phyloP scores from a whole-genome alignment of 2,329 filamentous ascomycete genomes.

The Cladobotryum protrusum region DNA sequence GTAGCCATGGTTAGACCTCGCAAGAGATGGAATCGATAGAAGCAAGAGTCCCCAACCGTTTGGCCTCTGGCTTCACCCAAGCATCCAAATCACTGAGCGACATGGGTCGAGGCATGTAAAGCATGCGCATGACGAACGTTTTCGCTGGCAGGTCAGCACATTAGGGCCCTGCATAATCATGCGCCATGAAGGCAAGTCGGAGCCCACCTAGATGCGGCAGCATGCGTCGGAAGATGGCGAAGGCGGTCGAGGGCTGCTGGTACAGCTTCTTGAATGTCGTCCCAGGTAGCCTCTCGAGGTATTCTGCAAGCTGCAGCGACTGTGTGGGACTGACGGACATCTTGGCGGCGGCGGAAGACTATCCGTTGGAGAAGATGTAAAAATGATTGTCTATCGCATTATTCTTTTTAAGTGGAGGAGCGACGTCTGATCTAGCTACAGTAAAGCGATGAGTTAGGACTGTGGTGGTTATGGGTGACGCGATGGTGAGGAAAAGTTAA shows the following conservation, averaged over 20 bases:
- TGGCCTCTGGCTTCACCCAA: constrained; percentile 68
- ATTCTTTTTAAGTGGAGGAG: background rate
- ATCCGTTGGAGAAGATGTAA: constrained; percentile 19
- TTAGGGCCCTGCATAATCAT: background rate
- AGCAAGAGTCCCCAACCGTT: constrained; percentile 25
- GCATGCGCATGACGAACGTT: constrained; percentile 88
- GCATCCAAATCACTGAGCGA: constrained; percentile 73
- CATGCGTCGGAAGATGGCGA: constrained; percentile 97
- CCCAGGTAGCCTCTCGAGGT: constrained; percentile 84
- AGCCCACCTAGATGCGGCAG: constrained; percentile 75
- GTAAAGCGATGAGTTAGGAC: background rate
- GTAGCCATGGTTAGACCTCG: constrained; percentile 6
- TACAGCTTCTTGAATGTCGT: constrained; percentile 89
- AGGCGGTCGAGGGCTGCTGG: constrained; percentile 88
- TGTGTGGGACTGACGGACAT: constrained; percentile 43
- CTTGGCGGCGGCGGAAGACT: constrained; percentile 23
- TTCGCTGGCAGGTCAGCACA: constrained; percentile 57
- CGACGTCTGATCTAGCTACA: constrained; percentile 1
- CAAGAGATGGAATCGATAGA: background rate
- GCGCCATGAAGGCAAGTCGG: background rate
- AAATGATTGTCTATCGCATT: constrained; percentile 5
- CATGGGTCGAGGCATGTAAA: constrained; percentile 82
- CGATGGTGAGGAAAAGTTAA: background rate
- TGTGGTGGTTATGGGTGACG: background rate
- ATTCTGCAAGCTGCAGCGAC: constrained; percentile 68